phyloP scores from a whole-genome alignment of 2,329 filamentous ascomycete genomes.

The Stromatinia cepivora region DNA sequence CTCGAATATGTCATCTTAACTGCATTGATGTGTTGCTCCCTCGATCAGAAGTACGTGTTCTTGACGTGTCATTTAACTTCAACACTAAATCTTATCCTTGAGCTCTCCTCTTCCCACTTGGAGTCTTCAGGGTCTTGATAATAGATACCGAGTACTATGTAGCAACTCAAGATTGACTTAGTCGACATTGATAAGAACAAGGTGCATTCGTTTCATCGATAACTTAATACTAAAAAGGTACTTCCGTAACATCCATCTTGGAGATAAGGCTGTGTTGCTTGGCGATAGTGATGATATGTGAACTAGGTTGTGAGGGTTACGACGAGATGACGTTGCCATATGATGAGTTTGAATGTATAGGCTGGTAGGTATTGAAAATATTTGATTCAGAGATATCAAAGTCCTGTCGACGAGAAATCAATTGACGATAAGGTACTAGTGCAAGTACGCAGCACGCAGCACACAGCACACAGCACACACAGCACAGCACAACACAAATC shows the following conservation, averaged over 20 bases:
- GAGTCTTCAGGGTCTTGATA: background rate
- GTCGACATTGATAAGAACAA: background rate
- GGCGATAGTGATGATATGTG: conserved; percentile 12
- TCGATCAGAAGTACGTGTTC: conserved; percentile 1
- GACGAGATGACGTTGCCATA: conserved; percentile 14
- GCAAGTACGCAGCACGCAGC: no score
- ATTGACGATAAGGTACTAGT: background rate
- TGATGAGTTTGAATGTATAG: background rate
- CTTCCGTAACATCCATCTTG: background rate
- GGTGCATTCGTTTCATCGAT: background rate
- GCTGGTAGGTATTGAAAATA: background rate
- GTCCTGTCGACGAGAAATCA: background rate
- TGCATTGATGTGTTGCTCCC: background rate
- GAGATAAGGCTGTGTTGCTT: conserved; percentile 21
- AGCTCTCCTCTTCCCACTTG: conserved; percentile 6
- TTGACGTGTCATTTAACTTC: conserved; percentile 1
- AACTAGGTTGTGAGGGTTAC: background rate
- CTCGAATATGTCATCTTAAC: no score
- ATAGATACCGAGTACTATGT: no score
- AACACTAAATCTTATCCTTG: background rate
- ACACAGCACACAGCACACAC: no score
- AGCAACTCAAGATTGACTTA: background rate
- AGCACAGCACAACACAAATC: no score
- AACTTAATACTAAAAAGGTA: background rate
- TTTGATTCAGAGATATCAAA: background rate